phyloP scores from a whole-genome alignment of 2,329 filamentous ascomycete species.

The Exophiala spinifera region DNA sequence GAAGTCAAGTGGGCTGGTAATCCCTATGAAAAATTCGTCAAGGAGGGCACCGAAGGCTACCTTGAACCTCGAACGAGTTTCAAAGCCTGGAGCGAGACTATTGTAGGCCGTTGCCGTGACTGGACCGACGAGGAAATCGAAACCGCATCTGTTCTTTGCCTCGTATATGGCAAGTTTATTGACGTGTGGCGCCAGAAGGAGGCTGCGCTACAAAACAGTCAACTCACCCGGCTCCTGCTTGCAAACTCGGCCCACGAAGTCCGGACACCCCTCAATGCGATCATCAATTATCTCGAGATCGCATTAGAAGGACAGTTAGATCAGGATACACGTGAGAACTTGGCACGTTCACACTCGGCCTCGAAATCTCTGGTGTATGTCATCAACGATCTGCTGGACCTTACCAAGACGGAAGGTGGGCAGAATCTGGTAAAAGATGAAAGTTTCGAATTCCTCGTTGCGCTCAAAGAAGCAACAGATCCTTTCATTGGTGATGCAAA shows the following conservation, averaged over 20 bases:
- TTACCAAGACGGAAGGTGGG: constrained; percentile 85
- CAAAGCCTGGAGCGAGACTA: constrained; percentile 74
- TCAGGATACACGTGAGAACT: constrained; percentile 76
- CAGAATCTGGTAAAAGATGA: constrained; percentile 76
- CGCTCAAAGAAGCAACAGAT: constrained; percentile 73
- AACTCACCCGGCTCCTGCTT: constrained; percentile 72
- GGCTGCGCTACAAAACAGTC: constrained; percentile 74
- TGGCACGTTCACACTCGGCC: constrained; percentile 80
- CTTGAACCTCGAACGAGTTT: constrained; percentile 78
- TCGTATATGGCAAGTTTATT: constrained; percentile 87
- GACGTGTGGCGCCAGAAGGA: constrained; percentile 93
- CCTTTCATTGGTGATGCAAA: constrained; percentile 71
- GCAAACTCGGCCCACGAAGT: constrained; percentile 92
- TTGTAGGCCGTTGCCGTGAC: constrained; percentile 77
- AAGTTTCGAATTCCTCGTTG: constrained; percentile 67
- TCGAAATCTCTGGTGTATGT: constrained; percentile 92
- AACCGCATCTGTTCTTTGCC: constrained; percentile 79
- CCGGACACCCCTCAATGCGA: constrained; percentile 84
- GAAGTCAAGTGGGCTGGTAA: constrained; percentile 86
- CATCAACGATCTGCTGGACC: constrained; percentile 84
- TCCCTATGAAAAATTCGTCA: constrained; percentile 74
- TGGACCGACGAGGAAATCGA: constrained; percentile 89
- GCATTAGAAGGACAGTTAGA: constrained; percentile 78
- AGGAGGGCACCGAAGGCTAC: constrained; percentile 69
- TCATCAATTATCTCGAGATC: constrained; percentile 92